Conservation (phyloP, 768 basidiomycete genomes). For the Dioszegia aurantiaca region DNA sequence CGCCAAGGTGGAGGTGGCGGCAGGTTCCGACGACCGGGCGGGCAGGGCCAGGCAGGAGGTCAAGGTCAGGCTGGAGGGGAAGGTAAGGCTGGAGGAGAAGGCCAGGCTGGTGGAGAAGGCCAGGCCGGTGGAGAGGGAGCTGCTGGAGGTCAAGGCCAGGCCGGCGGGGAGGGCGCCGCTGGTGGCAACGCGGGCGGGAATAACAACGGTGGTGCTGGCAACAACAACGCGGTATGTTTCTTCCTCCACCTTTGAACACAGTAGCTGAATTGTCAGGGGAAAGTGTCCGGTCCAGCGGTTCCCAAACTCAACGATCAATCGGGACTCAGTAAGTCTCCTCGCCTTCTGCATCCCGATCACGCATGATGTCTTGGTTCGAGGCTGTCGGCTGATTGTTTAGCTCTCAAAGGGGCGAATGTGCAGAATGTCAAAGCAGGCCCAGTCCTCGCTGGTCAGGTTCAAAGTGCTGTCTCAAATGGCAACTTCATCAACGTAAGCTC, state of each 20-base stretch:
- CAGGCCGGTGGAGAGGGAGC: constrained; percentile 4
- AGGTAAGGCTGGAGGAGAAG: constrained; percentile 9
- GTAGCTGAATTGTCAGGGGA: constrained; percentile 13
- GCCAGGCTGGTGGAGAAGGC: constrained; percentile 8
- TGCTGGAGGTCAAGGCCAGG: background rate
- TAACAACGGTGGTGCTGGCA: constrained; percentile 2
- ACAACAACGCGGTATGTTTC: background rate
- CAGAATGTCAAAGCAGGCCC: constrained; percentile 24
- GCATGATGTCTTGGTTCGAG: background rate
- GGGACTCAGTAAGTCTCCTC: constrained; percentile 25
- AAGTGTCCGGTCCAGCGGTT: constrained; percentile 30
- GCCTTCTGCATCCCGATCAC: too few relatives aligned
- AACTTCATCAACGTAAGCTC: constrained; percentile 55
- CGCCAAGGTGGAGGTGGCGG: background rate
- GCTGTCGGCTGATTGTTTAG: constrained; percentile 4
- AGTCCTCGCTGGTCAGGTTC: constrained; percentile 55
- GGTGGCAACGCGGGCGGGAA: constrained; percentile 2
- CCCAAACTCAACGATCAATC: constrained; percentile 29
- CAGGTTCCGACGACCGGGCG: background rate
- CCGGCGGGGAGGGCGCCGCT: background rate
- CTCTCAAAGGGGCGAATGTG: constrained; percentile 20
- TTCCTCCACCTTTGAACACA: background rate
- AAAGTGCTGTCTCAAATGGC: constrained; percentile 60
- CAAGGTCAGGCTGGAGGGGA: background rate
- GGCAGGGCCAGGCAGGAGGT: constrained; percentile 7